phyloP scores from a whole-genome alignment of 192 early-diverging fungal genomes.

The Rhizophagus prolifer region DNA sequence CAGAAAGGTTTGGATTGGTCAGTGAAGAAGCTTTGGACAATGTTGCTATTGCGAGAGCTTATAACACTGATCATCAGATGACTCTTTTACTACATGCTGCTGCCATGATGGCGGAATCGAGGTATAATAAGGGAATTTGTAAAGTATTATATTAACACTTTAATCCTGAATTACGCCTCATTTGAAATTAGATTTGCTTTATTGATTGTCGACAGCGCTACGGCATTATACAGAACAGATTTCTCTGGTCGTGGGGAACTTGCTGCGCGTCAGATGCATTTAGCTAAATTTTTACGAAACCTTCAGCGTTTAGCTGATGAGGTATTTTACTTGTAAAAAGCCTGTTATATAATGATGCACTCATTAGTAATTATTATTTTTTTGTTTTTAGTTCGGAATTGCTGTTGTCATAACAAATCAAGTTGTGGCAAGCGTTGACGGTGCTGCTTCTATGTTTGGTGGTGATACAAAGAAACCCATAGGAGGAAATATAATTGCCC shows the following conservation, averaged over 20 bases:
- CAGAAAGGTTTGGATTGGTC: slow-evolving; percentile 77
- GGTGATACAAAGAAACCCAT: slow-evolving; percentile 94
- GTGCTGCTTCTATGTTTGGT: slow-evolving; percentile 83
- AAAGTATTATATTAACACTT: background rate
- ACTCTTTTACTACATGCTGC: slow-evolving; percentile 81
- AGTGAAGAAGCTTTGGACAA: slow-evolving; percentile 90
- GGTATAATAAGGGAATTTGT: slow-evolving; percentile 34
- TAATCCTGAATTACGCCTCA: slow-evolving; percentile 10
- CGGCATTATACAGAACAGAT: slow-evolving; percentile 94
- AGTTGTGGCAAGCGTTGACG: slow-evolving; percentile 94
- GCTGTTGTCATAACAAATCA: slow-evolving; percentile 98
- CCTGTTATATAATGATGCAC: background rate
- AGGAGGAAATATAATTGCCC: slow-evolving; percentile 97
- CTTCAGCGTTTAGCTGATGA: slow-evolving; percentile 90
- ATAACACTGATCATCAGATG: slow-evolving; percentile 95
- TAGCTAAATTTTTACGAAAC: slow-evolving; percentile 85
- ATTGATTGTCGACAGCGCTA: slow-evolving; percentile 91
- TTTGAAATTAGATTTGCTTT: slow-evolving; percentile 65
- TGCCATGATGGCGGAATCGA: slow-evolving; percentile 85
- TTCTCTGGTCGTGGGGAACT: slow-evolving; percentile 94
- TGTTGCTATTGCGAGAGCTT: slow-evolving; percentile 90
- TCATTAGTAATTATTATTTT: background rate
- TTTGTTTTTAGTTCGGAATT: slow-evolving; percentile 74
- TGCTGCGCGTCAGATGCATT: slow-evolving; percentile 90
- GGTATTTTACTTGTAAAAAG: slow-evolving; percentile 39